Evolutionary conservation across 495 filamentous ascomycete species (phyloP).

Genomic region (Staphylotrichum longicolle): DNA sequence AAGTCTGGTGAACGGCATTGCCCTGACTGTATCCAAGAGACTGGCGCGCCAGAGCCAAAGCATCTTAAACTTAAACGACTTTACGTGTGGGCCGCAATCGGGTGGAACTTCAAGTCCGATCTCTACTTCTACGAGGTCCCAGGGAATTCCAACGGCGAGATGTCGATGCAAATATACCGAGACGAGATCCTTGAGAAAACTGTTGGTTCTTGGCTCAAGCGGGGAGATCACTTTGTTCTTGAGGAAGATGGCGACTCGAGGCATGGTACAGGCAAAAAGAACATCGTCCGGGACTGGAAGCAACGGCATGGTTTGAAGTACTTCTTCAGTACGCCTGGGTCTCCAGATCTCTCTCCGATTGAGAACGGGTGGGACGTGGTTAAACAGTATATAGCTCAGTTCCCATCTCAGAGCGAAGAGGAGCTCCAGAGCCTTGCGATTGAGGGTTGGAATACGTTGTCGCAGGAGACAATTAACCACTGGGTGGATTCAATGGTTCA

Average conservation of each 20-base stretch:
- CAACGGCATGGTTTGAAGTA: background rate
- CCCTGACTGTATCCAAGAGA: background rate
- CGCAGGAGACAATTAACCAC: background rate
- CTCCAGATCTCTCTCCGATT: constrained; percentile 1
- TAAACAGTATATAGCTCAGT: background rate
- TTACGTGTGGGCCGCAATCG: constrained; percentile 1
- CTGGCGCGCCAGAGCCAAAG: background rate
- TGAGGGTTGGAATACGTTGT: background rate
- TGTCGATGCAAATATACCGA: background rate
- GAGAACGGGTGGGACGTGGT: background rate
- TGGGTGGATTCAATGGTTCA: background rate
- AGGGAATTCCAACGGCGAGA: background rate
- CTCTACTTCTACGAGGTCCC: background rate
- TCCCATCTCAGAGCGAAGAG: background rate
- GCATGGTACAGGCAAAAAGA: background rate
- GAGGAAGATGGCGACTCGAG: constrained; percentile 3
- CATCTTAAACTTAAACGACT: background rate
- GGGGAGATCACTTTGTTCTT: background rate
- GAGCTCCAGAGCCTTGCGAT: background rate
- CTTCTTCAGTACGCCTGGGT: constrained; percentile 2
- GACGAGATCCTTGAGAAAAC: background rate
- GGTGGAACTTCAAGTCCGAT: background rate
- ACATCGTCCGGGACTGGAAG: background rate
- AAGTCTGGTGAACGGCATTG: background rate
- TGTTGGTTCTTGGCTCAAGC: background rate